phyloP scores from a whole-genome alignment of 1,284 basidiomycete species.

The Singerocomus rubriflavus region DNA sequence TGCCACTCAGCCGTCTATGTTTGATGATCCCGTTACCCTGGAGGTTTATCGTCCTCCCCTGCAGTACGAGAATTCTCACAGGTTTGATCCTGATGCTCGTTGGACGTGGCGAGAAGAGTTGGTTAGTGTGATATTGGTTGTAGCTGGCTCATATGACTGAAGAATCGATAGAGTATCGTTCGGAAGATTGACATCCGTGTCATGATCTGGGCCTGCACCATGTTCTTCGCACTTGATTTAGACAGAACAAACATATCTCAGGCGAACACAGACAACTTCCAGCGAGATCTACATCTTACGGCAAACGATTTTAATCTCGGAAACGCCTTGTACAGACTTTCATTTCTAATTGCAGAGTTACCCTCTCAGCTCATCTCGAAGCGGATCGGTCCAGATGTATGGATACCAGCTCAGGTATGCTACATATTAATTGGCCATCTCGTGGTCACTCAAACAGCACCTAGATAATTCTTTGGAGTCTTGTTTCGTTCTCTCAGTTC shows the following conservation, averaged over 20 bases:
- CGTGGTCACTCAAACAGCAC: constrained; percentile 2
- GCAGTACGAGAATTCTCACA: constrained; percentile 58
- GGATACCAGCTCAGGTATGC: constrained; percentile 62
- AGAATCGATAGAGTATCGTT: constrained; percentile 40
- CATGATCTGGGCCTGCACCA: constrained; percentile 61
- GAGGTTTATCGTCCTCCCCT: constrained; percentile 55
- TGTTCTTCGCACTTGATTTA: constrained; percentile 62
- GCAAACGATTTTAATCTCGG: constrained; percentile 68
- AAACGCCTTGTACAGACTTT: constrained; percentile 52
- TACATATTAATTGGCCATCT: not conserved
- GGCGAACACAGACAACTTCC: constrained; percentile 58
- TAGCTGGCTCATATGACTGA: not conserved
- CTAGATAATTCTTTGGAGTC: constrained; percentile 54
- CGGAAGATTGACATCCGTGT: constrained; percentile 63
- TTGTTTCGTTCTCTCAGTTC: constrained; percentile 59
- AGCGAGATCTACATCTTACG: constrained; percentile 48
- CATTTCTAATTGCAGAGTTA: constrained; percentile 60
- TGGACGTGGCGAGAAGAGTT: constrained; percentile 72
- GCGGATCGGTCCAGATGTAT: constrained; percentile 67
- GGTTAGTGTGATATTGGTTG: constrained; percentile 34
- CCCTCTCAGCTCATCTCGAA: constrained; percentile 75
- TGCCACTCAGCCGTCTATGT: constrained; percentile 59
- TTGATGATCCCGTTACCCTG: constrained; percentile 52
- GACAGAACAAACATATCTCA: constrained; percentile 56
- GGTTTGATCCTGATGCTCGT: constrained; percentile 63